A percentile compares a stretch with the other conserved stretches of the same genome.
phyloP scores from a whole-genome alignment of 106 monocot genomes.

The Dioscorea dumetorum region DNA sequence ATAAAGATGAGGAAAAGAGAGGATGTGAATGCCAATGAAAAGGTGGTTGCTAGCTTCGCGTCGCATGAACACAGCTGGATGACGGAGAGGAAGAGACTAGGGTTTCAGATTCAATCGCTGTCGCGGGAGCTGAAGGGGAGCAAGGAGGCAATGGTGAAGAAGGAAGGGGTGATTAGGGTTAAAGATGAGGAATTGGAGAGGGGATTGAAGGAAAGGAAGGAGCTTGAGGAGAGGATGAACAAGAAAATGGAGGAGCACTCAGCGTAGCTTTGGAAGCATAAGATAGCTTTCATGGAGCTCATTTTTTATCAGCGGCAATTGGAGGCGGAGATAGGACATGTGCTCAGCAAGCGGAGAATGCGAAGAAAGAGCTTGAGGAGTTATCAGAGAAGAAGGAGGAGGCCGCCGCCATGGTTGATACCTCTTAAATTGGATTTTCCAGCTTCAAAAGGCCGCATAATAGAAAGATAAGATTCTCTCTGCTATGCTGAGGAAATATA shows the following conservation, averaged over 20 bases:
- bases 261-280: too few relatives aligned
- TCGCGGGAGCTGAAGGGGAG: constrained; percentile 27
- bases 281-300: too few relatives aligned
- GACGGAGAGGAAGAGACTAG: constrained; percentile 38
- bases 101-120: constrained; percentile 29
- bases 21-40: constrained; percentile 91
- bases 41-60: constrained; percentile 75
- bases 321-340: constrained; percentile 40
- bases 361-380: constrained; percentile 44
- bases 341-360: constrained; percentile 26
- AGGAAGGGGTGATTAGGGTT: constrained; percentile 31
- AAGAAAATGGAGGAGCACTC: too few relatives aligned
- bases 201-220: too few relatives aligned
- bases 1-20: constrained; percentile 44
- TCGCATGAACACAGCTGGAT: constrained; percentile 78
- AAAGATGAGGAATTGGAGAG: too few relatives aligned
- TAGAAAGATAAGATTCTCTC: constrained; percentile 90
- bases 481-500: constrained; percentile 79
- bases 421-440: constrained; percentile 33
- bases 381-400: constrained; percentile 34
- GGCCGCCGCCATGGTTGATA: constrained; percentile 23
- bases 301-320: constrained; percentile 40
- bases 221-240: too few relatives aligned
- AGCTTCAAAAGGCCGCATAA: constrained; percentile 39
- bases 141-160: constrained; percentile 31